Base-by-base conservation (phyloP, 305 asterid species). In the Coffea humblotiana region DNA sequence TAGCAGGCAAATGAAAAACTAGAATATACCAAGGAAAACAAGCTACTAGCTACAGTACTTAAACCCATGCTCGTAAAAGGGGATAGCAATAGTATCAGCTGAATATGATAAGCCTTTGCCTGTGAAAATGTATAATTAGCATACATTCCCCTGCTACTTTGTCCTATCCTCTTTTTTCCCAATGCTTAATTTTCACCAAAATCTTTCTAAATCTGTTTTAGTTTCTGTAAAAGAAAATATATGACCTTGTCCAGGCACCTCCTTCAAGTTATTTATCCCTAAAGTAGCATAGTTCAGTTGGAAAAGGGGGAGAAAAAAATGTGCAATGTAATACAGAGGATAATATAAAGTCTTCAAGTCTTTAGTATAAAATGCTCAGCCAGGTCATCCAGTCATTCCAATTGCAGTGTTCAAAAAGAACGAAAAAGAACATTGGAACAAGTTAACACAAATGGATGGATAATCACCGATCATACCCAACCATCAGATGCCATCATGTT, bases 61-160 rank as follows among this genome's bases (percentile, higher is more conserved):
- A 13, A 21, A 58, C 68, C 29, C 21, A 29, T 52, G 21, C 45
- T 35, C 8, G 52, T 56, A 48, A 29, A 71, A 71, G 21, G 37
- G 11, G 45, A 71, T 43, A 35, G 25, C 37, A 64, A 75, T 47
- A 14, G 56, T 21, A 54, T 18, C 11, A 2, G 54, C 52, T 37
- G 37, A 35, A 74, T 32, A 18, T 74, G 68, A 21, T 74, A 29
- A 60, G 78, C 71, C 45, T 15, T 32, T 43, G 58, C 78, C 35
- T 13, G 7, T 12, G n/a, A 45, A 45, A 3, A 21, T 23, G 29
- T 35, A 45, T 40, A 19, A 40, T 69, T 16, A 19, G 8, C 52
- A 69, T 4, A 25, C 12, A 72, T 49, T 16, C 11, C 10, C 21
- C 15, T n/a, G 37, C 47, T 23, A 58, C n/a, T 35, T 40, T n/a